phyloP scores from a whole-genome alignment of 1,284 basidiomycete genomes.

The Sphagnurus paluster region DNA sequence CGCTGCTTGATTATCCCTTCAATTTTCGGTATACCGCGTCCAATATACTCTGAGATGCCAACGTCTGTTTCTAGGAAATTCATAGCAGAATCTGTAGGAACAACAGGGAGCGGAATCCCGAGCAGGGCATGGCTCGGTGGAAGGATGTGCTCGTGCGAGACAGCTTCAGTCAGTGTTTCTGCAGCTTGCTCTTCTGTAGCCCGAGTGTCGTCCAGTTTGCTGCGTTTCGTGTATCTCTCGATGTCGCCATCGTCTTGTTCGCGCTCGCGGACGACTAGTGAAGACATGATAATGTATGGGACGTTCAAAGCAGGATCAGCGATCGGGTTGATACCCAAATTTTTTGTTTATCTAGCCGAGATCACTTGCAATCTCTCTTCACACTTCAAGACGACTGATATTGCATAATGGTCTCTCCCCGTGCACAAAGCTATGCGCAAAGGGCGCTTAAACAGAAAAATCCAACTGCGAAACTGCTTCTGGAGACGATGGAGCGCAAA shows the following conservation, averaged over 20 bases:
- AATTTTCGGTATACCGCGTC: conserved; percentile 68
- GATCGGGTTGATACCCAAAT: conserved; percentile 8
- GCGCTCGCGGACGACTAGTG: conserved; percentile 46
- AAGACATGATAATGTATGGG: conserved; percentile 26
- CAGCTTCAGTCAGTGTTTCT: conserved; percentile 15
- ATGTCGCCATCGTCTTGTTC: conserved; percentile 48
- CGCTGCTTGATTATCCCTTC: conserved; percentile 94
- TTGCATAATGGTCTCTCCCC: conserved; percentile 40
- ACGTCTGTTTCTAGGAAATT: conserved; percentile 82
- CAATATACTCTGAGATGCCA: conserved; percentile 89
- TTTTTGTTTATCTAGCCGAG: conserved; percentile 16
- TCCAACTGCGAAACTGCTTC: conserved; percentile 73
- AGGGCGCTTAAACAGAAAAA: conserved; percentile 67
- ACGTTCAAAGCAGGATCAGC: conserved; percentile 3
- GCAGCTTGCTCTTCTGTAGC: conserved; percentile 17
- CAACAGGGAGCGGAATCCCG: conserved; percentile 52
- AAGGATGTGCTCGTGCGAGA: conserved; percentile 46
- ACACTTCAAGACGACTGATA: neutral
- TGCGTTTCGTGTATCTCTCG: conserved; percentile 55
- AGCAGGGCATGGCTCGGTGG: conserved; percentile 74
- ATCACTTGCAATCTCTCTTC: conserved; percentile 1
- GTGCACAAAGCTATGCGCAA: conserved; percentile 60
- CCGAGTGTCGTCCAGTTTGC: conserved; percentile 42
- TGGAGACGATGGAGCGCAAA: conserved; percentile 88
- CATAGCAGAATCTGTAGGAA: conserved; percentile 47